These are phyloP conservation scores for Bolboschoenoplectus hybrid DNA, from an alignment of 202 grass and related monocot species.

Conservation along the genomic window DNA sequence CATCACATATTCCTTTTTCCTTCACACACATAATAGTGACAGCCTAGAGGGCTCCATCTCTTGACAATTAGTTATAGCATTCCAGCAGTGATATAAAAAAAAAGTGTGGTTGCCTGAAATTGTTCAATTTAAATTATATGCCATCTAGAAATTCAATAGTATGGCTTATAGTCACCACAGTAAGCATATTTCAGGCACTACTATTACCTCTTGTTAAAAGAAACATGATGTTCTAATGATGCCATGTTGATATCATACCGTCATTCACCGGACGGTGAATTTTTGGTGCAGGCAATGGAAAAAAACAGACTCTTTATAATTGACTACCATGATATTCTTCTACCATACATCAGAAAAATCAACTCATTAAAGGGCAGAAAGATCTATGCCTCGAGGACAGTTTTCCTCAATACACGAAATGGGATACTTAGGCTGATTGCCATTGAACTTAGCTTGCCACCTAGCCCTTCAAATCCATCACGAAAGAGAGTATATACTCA, in stretches of 20 bases:
- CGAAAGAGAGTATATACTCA: constrained; percentile 53
- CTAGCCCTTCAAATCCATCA: constrained; percentile 37
- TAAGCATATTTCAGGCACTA: neutral
- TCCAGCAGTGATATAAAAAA: neutral
- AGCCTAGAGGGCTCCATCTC: neutral
- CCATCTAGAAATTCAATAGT: neutral
- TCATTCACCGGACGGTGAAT: neutral
- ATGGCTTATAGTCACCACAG: neutral
- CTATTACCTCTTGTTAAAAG: neutral
- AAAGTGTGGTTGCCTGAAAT: too few relatives aligned
- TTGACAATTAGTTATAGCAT: neutral
- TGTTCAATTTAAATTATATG: neutral
- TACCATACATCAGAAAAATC: constrained; percentile 56
- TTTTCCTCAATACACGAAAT: constrained; percentile 42
- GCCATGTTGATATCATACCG: neutral
- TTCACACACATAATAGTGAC: neutral
- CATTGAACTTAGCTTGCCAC: constrained; percentile 56
- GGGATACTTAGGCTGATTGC: constrained; percentile 49
- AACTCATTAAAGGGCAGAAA: constrained; percentile 53
- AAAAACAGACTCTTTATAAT: constrained; percentile 56
- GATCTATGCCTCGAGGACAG: constrained; percentile 53
- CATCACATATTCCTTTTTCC: neutral
- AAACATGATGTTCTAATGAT: constrained; percentile 17
- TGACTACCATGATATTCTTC: constrained; percentile 62
- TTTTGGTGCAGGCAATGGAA: constrained; percentile 49